Evolutionary conservation across 2,329 filamentous ascomycete genomes (phyloP).

Genomic region (Colletotrichum karsti): DNA sequence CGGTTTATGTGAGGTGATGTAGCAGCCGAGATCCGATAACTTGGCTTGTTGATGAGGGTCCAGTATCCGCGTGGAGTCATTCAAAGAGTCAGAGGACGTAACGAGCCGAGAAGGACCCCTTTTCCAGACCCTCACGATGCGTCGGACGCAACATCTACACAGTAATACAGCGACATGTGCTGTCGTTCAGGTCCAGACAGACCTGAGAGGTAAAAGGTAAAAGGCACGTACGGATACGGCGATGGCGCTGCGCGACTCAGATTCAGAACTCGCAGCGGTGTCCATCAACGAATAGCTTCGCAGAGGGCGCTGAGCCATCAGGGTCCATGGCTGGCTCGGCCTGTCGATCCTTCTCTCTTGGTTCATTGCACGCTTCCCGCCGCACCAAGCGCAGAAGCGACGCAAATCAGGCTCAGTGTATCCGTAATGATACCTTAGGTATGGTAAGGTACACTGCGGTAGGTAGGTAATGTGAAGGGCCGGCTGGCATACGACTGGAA

Average conservation of each 20-base stretch:
- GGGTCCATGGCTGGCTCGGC: slow-evolving; percentile 10
- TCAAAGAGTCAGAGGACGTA: neutral
- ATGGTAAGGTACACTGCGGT: too few species aligned
- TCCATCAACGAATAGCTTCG: neutral
- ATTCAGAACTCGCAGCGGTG: neutral
- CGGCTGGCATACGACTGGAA: neutral
- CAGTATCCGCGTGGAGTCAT: neutral
- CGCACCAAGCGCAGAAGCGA: neutral
- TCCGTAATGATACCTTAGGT: too few species aligned
- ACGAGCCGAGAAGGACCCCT: slow-evolving; percentile 14
- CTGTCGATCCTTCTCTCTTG: slow-evolving; percentile 1
- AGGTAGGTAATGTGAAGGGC: too few species aligned
- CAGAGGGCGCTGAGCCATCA: neutral
- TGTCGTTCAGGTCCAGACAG: too few species aligned
- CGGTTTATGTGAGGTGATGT: slow-evolving; percentile 1
- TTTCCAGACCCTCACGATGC: neutral
- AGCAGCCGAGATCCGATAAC: neutral
- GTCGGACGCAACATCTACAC: too few species aligned
- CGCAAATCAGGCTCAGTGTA: too few species aligned
- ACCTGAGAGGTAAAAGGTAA: too few species aligned
- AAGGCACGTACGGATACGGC: too few species aligned
- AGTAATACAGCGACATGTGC: too few species aligned
- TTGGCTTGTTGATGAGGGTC: neutral
- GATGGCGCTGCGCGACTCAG: too few species aligned
- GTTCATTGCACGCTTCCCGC: slow-evolving; percentile 19